phyloP scores from a whole-genome alignment of 1,284 basidiomycete genomes.

The Laetiporus sulphureus region DNA sequence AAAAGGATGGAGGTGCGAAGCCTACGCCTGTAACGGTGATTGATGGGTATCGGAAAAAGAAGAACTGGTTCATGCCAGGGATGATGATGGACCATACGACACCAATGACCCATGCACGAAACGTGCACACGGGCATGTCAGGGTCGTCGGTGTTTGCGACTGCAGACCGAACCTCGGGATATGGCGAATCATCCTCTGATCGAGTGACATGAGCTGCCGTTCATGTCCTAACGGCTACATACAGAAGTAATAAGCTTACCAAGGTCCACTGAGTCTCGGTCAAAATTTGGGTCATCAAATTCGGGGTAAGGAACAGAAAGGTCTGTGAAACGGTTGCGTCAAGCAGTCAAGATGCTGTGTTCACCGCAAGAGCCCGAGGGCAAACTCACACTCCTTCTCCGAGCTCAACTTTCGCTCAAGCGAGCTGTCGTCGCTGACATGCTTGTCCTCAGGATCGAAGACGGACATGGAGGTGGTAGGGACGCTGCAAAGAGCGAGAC shows the following conservation, averaged over 20 bases:
- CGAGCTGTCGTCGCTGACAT: constrained; percentile 12
- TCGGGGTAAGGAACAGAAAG: constrained; percentile 23
- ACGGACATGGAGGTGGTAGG: constrained; percentile 23
- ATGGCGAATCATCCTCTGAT: constrained; percentile 56
- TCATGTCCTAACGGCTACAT: too few species aligned
- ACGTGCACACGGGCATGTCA: constrained; percentile 49
- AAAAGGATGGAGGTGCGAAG: too few species aligned
- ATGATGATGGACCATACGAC: constrained; percentile 51
- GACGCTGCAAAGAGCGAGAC: constrained; percentile 3
- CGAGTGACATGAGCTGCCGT: not conserved
- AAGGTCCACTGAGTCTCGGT: constrained; percentile 33
- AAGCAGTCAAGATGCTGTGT: too few species aligned
- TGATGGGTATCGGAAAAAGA: constrained; percentile 62
- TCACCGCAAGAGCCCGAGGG: too few species aligned
- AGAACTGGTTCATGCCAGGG: constrained; percentile 58
- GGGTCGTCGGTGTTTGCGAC: constrained; percentile 71
- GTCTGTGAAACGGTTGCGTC: too few species aligned
- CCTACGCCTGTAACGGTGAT: constrained; percentile 33
- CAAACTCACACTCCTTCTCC: constrained; percentile 16
- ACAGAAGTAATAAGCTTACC: too few species aligned
- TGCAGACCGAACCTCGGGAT: constrained; percentile 73
- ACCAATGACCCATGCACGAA: constrained; percentile 65
- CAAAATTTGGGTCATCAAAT: constrained; percentile 63
- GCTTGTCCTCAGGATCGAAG: constrained; percentile 18
- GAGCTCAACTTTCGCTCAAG: constrained; percentile 25